phyloP scores from a whole-genome alignment of 106 monocot species.

The Phalaenopsis aphrodite region DNA sequence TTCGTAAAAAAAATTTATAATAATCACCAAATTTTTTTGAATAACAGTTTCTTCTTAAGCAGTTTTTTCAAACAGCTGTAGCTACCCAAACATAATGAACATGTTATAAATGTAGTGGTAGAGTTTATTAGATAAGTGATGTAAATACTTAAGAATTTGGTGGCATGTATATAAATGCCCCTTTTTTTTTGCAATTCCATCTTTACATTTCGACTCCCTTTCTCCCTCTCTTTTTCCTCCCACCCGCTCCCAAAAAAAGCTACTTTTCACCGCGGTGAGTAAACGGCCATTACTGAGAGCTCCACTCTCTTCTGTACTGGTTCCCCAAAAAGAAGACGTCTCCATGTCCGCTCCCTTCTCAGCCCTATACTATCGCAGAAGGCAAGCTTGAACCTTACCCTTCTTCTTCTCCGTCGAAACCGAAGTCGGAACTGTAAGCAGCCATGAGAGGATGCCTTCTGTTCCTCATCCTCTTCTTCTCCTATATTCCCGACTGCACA shows the following conservation, averaged over 20 bases:
- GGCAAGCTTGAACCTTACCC: not conserved
- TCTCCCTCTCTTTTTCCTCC: no score
- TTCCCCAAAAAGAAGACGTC: not conserved
- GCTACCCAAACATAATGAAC: no score
- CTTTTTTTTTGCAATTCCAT: no score
- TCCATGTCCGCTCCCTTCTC: not conserved
- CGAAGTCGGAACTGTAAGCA: not conserved
- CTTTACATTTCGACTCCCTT: no score
- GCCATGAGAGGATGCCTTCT: slow-evolving; percentile 6
- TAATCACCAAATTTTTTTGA: no score
- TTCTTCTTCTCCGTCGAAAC: not conserved
- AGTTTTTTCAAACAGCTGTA: no score
- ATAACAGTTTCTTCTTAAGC: no score
- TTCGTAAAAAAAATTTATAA: no score
- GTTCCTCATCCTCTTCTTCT: not conserved
- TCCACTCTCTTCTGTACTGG: not conserved
- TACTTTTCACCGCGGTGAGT: not conserved
- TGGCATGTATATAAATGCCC: no score
- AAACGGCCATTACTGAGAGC: not conserved
- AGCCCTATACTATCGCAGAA: not conserved
- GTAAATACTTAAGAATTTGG: no score
- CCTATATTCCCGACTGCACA: not conserved
- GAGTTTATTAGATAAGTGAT: no score
- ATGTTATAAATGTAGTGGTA: no score
- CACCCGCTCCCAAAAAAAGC: not conserved